Evolutionary conservation across 2,329 filamentous ascomycete genomes (phyloP).

Genomic region (Trichoderma koningiopsis): DNA sequence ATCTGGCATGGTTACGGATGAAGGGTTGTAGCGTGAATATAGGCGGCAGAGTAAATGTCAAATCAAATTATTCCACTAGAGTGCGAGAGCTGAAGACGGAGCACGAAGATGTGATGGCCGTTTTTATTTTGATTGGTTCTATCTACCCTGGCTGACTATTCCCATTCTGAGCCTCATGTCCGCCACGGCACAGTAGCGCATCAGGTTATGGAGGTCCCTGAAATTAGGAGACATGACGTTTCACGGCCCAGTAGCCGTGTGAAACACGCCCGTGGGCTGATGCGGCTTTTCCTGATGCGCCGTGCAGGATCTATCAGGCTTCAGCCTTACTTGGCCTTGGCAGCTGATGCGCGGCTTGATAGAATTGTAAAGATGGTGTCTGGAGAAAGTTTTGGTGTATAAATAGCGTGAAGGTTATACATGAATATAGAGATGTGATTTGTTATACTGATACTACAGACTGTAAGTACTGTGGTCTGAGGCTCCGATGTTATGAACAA

Average conservation of each 20-base stretch:
- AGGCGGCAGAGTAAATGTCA: slow-evolving; percentile 38
- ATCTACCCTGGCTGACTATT: neutral
- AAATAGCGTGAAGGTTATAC: too few relatives aligned
- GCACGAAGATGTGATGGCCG: neutral
- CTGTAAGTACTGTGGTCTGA: too few relatives aligned
- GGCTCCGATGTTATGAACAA: too few relatives aligned
- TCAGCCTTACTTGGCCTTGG: neutral
- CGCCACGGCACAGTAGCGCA: neutral
- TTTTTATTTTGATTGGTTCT: neutral
- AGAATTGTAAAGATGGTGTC: neutral
- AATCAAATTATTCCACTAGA: slow-evolving; percentile 29
- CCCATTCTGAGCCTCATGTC: neutral
- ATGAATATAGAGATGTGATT: too few relatives aligned
- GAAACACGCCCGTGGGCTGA: neutral
- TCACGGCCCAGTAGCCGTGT: neutral
- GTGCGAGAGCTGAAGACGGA: neutral
- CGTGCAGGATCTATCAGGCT: neutral
- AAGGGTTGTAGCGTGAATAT: slow-evolving; percentile 33
- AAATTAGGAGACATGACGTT: neutral
- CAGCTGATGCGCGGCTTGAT: neutral
- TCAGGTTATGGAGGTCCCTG: neutral
- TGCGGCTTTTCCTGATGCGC: neutral
- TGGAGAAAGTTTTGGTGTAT: neutral
- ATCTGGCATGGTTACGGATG: slow-evolving; percentile 19
- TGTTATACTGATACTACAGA: too few relatives aligned